Evolutionary conservation across 2,329 filamentous ascomycete genomes (phyloP), one percentile per base, ranked within the genome.

Genomic region (Sphaerulina populicola): DNA sequence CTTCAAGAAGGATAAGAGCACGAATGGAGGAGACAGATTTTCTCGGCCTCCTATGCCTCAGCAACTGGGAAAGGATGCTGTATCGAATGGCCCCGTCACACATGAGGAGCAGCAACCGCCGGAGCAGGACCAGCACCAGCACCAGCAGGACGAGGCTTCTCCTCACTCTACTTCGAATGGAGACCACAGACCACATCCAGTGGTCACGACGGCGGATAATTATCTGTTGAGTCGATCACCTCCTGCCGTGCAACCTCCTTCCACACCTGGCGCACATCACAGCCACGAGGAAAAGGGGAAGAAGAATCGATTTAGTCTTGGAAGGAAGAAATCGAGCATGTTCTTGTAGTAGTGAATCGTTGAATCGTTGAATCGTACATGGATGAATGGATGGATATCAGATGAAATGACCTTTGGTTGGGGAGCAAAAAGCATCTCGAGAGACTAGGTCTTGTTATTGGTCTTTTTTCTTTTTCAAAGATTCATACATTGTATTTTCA

Each of bases 261-360:
- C 23, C 5, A 27, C 23, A 27, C 23, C 23, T 6, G 23, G 23
- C 23, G 23, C 23, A 6, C 5, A 27, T 14, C 18, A 29, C 31
- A 27, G 9, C 10, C 23, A 50, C 27, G 62, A 61, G 40, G 67
- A 69, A 43, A 67, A 66, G 46, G 70, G 72, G 39, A 78, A 78
- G 65, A 72, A 80, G 66, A 81, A 82, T 57, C 75, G 83, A 23
- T 85, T 88, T 60, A 85, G 78, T 52, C 62, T 88, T 10, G 82
- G 85, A 4, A 73, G 81, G 63, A 89, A 88, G 74, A 88, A 86
- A 76, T 85, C 80, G 12, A 55, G 52, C 8, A 29, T 59, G 37
- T 35, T 52, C 23, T 27, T 27, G 23, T 27, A 27, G 23, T 27
- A 7, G 23, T 27, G 23, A 18, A 18, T 18, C 18, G 18, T 18